Base-by-base conservation (phyloP, 768 basidiomycete genomes). In the Lyophyllum atratum region DNA sequence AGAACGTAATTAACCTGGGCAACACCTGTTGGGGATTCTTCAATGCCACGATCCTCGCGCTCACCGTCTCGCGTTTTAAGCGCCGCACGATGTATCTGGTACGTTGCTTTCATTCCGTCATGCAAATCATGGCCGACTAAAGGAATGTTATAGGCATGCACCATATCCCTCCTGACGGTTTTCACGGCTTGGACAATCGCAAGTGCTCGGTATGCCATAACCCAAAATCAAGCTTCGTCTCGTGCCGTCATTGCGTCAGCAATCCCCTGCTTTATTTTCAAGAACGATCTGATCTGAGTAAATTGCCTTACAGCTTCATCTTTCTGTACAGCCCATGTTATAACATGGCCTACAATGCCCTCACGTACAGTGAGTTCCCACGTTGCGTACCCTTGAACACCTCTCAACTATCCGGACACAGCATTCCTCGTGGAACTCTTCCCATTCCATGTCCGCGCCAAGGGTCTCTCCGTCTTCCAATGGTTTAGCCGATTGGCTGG, bases 361-460 rank as follows among this genome's bases (percentile, higher is more conserved):
- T 85, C 50, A 82, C 81, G 0, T 85, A 84, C 63, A 78, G 82
- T 66, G 19, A 17, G 61, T 29, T 71, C 40, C 9, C 43, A n/a
- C 25, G 2, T 51, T 9, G 15, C 5, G 21, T 42, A 17, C 21
- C 49, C 19, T 39, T 31, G 1, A 46, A 79, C 77, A n/a, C 51
- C 77, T 9, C 67, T 81, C 39, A 79, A 77, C 75, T 33, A 15
- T n/a, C 4, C 14, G 14, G 54, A 22, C 29, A 24, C 60, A 85
- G 85, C 85, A 5, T 86, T 76, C 77, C 68, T 86, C 58, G 85
- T 87, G n/a, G 86, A 87, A 62, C 65, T 88, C 29, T 87, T 87
- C 75, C 86, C 86, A 0, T 87, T 76, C 72, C 80, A 84, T 59
- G 78, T 78, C 26, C 83, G 86, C 55, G 79, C 86, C 1, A 82